Conservation (phyloP, 2,329 filamentous ascomycete genomes). For the Chalaropsis ovoidea region DNA sequence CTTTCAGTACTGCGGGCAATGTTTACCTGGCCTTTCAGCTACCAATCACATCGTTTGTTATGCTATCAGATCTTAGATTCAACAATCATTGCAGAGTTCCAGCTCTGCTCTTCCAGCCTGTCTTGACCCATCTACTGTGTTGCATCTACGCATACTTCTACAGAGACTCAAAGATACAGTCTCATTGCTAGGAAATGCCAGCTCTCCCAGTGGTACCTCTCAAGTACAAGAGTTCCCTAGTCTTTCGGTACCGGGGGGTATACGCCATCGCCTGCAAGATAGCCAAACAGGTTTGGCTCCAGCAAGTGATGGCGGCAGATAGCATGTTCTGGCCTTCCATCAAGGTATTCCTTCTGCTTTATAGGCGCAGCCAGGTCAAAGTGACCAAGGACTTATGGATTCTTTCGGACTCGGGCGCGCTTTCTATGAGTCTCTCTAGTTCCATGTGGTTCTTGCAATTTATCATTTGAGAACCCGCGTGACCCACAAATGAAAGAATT, state of each 20-base stretch:
- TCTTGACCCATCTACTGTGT: background rate
- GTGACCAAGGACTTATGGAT: background rate
- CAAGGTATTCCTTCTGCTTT: background rate
- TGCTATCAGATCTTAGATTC: background rate
- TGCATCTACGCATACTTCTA: too few species aligned
- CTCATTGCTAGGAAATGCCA: background rate
- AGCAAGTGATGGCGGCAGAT: background rate
- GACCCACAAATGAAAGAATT: background rate
- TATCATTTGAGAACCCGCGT: background rate
- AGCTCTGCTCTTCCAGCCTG: background rate
- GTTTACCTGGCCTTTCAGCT: background rate
- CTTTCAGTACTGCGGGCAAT: background rate
- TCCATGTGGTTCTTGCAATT: background rate
- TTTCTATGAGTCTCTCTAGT: background rate
- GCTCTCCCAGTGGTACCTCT: background rate
- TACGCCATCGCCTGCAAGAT: background rate
- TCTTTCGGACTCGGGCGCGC: background rate
- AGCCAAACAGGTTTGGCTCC: background rate
- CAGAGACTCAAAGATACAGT: too few species aligned
- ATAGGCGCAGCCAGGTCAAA: background rate
- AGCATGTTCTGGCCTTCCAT: background rate
- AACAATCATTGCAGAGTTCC: background rate
- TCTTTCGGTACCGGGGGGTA: too few species aligned
- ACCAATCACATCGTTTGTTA: background rate
- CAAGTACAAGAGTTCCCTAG: background rate